Evolutionary conservation across 495 filamentous ascomycete genomes (phyloP).

Genomic region (Platismatia glauca): DNA sequence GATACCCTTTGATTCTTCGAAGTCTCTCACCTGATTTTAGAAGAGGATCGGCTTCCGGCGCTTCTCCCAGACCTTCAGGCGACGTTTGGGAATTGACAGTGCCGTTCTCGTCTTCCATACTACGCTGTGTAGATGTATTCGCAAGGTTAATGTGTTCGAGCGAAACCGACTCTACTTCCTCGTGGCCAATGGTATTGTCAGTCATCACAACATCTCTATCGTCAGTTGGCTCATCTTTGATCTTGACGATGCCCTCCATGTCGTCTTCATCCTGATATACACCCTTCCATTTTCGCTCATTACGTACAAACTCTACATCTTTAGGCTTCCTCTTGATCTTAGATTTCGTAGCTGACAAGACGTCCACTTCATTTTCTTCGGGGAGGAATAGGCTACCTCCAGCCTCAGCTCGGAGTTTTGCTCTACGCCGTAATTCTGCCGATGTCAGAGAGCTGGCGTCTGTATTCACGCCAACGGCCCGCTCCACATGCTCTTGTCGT

Average conservation of each 20-base stretch:
- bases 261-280: constrained; percentile 26
- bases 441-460: constrained; percentile 42
- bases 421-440: constrained; percentile 34
- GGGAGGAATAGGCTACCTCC: constrained; percentile 19
- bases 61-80: neutral
- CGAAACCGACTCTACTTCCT: neutral
- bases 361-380: constrained; percentile 11
- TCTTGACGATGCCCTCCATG: constrained; percentile 21
- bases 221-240: constrained; percentile 41
- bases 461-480: constrained; percentile 41
- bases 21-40: neutral
- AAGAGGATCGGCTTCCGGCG: neutral
- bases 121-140: neutral
- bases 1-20: neutral
- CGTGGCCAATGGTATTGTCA: constrained; percentile 24
- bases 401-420: constrained; percentile 25
- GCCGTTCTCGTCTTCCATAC: neutral
- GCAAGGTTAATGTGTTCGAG: neutral
- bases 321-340: constrained; percentile 19
- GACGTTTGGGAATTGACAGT: neutral
- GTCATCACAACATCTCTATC: constrained; percentile 32
- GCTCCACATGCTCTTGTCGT: constrained; percentile 44
- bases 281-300: constrained; percentile 27
- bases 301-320: constrained; percentile 27
- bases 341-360: constrained; percentile 1